A percentile compares a stretch with the other conserved stretches of the same genome.
phyloP scores from a whole-genome alignment of 2,329 filamentous ascomycete species.

The Arthrobotrys iridis region DNA sequence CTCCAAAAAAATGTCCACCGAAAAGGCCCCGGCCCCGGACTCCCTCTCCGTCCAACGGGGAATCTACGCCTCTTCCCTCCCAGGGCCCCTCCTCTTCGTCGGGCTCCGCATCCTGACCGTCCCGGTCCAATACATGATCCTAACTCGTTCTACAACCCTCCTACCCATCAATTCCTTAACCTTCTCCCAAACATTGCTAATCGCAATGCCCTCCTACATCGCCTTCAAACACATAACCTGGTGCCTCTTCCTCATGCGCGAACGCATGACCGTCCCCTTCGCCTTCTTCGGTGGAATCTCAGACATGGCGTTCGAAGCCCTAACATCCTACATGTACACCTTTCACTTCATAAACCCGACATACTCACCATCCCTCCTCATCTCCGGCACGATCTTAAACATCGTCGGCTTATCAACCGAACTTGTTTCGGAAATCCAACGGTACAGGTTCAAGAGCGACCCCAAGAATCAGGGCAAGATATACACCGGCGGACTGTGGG shows the following conservation, averaged over 20 bases:
- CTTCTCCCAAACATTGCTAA: slow-evolving; percentile 2
- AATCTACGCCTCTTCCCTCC: slow-evolving; percentile 7
- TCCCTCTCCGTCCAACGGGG: slow-evolving; percentile 25
- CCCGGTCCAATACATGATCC: slow-evolving; percentile 29
- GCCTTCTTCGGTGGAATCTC: slow-evolving; percentile 8
- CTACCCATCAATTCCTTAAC: not conserved
- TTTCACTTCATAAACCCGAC: slow-evolving; percentile 1
- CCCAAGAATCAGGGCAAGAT: slow-evolving; percentile 32
- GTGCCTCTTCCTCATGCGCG: slow-evolving; percentile 26
- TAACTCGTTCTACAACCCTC: slow-evolving; percentile 4
- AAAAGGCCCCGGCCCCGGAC: slow-evolving; percentile 2
- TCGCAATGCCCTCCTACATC: slow-evolving; percentile 19
- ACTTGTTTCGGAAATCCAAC: slow-evolving; percentile 17
- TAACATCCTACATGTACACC: slow-evolving; percentile 24
- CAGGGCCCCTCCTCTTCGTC: not conserved
- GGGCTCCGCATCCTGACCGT: slow-evolving; percentile 10
- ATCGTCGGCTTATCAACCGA: slow-evolving; percentile 4
- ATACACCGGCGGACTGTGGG: slow-evolving; percentile 34
- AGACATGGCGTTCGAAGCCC: slow-evolving; percentile 11
- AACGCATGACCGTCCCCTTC: slow-evolving; percentile 22
- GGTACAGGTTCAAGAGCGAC: slow-evolving; percentile 19
- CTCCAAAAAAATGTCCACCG: slow-evolving; percentile 11
- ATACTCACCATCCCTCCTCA: slow-evolving; percentile 6
- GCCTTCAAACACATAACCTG: slow-evolving; percentile 34
- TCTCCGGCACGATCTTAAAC: slow-evolving; percentile 7